phyloP scores from a whole-genome alignment of 345 rosid genomes.

The Gossypium bickii region DNA sequence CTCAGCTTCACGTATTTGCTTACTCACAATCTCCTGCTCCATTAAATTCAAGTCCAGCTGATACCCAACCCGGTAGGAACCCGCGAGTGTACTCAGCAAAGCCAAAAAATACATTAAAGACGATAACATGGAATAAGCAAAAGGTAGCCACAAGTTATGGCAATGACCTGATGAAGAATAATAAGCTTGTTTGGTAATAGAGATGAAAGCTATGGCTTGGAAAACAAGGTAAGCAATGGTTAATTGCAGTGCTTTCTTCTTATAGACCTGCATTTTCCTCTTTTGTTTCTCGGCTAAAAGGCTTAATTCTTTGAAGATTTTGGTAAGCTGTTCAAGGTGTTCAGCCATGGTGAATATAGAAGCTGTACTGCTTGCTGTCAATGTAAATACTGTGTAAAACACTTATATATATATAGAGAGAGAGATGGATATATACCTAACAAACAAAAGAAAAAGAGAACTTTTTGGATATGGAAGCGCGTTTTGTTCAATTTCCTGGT shows the following conservation, averaged over 20 bases:
- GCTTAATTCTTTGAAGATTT: not conserved
- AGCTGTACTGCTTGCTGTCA: not conserved
- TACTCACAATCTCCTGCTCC: not conserved
- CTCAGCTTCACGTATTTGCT: not conserved
- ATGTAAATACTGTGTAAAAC: not conserved
- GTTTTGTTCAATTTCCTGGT: conserved; percentile 3
- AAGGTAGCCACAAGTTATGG: not conserved
- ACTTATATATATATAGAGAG: not conserved
- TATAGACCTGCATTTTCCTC: not conserved
- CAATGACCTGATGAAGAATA: not conserved
- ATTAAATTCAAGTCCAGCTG: not conserved
- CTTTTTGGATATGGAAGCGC: not conserved
- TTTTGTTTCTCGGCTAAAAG: not conserved
- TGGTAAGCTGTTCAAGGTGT: not conserved
- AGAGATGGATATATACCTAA: too few species aligned
- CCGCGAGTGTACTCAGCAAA: not conserved
- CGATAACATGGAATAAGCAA: not conserved
- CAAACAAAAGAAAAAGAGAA: too few species aligned
- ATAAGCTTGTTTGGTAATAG: not conserved
- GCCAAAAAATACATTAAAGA: conserved; percentile 4
- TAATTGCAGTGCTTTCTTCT: not conserved
- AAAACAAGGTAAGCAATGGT: conserved; percentile 2
- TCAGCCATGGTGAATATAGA: not conserved
- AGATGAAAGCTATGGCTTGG: not conserved
- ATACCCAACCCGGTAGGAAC: not conserved